These are phyloP conservation scores for Achaetomium macrosporum DNA, from an alignment of 2,329 filamentous ascomycete genomes.

Conservation along the genomic window DNA sequence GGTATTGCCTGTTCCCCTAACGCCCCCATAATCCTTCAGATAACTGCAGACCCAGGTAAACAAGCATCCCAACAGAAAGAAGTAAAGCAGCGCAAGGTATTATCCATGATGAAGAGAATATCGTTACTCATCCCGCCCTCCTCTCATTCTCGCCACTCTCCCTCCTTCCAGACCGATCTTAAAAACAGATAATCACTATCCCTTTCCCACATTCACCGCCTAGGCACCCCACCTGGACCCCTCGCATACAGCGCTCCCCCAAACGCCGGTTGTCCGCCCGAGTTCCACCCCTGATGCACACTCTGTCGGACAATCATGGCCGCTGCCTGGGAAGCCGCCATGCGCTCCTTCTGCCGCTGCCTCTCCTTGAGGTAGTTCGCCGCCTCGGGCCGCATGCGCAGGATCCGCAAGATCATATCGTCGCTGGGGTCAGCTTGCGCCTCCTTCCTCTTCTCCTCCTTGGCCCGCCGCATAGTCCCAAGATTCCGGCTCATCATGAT, in stretches of 20 bases:
- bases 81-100: no score
- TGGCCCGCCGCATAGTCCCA: constrained; percentile 91
- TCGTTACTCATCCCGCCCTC: background rate
- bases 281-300: constrained; percentile 54
- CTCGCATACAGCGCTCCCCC: constrained; percentile 37
- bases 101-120: background rate
- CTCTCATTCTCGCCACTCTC: background rate
- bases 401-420: constrained; percentile 93
- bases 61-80: background rate
- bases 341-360: constrained; percentile 86
- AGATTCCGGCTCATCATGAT: constrained; percentile 94
- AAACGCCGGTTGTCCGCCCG: constrained; percentile 33
- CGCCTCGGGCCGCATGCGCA: constrained; percentile 92
- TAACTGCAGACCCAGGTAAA: background rate
- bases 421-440: constrained; percentile 95
- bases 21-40: constrained; percentile 1
- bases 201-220: constrained; percentile 34
- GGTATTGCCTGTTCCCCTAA: constrained; percentile 12
- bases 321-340: constrained; percentile 83
- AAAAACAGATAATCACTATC: no score
- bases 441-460: constrained; percentile 92
- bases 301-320: constrained; percentile 94
- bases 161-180: no score
- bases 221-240: constrained; percentile 37
- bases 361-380: constrained; percentile 81